Conservation (phyloP, 2,329 filamentous ascomycete species). For the Fusarium pseudoanthophilum region DNA sequence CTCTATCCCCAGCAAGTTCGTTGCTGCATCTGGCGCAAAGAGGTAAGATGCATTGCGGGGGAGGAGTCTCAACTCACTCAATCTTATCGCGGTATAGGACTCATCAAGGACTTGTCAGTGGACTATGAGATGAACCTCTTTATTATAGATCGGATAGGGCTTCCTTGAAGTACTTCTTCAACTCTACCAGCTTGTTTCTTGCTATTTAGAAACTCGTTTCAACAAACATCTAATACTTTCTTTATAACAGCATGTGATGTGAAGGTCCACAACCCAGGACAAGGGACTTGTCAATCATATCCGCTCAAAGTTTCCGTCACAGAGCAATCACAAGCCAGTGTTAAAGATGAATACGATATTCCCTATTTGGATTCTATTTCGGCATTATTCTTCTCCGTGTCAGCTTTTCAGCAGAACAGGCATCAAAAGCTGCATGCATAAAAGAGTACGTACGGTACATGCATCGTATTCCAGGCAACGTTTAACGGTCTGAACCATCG, state of each 20-base stretch:
- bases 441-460: not conserved
- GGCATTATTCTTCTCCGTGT: accelerated
- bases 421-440: not conserved
- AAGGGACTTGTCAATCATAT: not conserved
- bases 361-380: not conserved
- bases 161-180: too few relatives aligned
- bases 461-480: constrained; percentile 9
- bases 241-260: not conserved
- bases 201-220: not conserved
- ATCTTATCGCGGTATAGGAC: not conserved
- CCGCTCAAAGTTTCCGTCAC: not conserved
- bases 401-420: not conserved
- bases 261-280: not conserved
- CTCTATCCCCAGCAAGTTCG: not conserved
- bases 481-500: not conserved
- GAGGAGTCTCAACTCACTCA: constrained; percentile 1
- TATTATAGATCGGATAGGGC: too few relatives aligned
- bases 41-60: constrained; percentile 35
- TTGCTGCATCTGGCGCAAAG: constrained; percentile 9
- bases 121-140: not conserved
- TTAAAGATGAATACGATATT: not conserved
- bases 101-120: not conserved
- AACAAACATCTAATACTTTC: too few relatives aligned
- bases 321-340: not conserved
- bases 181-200: too few relatives aligned